Base-by-base conservation (phyloP, 2,329 filamentous ascomycete species). In the Dothideomycetes sp. region DNA sequence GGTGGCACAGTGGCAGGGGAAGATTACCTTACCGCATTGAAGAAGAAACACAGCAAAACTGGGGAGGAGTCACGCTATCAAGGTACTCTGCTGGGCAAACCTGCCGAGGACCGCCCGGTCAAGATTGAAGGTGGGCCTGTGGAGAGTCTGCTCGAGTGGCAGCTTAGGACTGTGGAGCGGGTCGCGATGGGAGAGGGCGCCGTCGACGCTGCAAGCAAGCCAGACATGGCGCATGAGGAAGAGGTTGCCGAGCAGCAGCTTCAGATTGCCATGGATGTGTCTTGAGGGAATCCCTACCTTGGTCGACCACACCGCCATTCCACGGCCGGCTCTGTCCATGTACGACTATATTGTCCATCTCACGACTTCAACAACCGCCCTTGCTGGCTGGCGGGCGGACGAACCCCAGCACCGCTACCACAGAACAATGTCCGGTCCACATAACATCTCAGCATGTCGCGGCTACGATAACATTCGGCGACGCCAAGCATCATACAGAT, bases 31-130 rank as follows among this genome's bases (percentile, higher is more conserved):
- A 66, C 60, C 15, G 59, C 79, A 4, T 66, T 96, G 31, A 95
- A 94, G 62, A 91, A 88, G 63, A 94, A 93, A 56, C 84, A 94
- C 59, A 87, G 81, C 63, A 93, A 91, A 52, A 84, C 82, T 1
- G 84, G 83, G 46, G 86, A 93, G 53, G 87, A 94, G 54, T 80
- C 81, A 8, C 81, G 89, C 52, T 94, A 86, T 58, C 77, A 81
- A 49, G 86, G 85, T 19, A 94, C 89, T 0, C 73, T 91, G 0
- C 68, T 96, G 9, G 89, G 89, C 3, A 79, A 79, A 48, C 68
- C 72, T 33, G 73, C 72, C 36, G 85, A 94, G 49, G 73, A 79
- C 41, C 77, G 76, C 52, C 74, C 81, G 5, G 66, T 94, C 19
- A 68, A 79, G 37, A 80, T 94, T 37, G 87, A 94, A 57, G 88